Percentiles rank a stretch among this genome's conserved stretches.
These are phyloP conservation scores for Calycina herbarum DNA, from an alignment of 2,329 filamentous ascomycete species.

Conservation along the genomic window DNA sequence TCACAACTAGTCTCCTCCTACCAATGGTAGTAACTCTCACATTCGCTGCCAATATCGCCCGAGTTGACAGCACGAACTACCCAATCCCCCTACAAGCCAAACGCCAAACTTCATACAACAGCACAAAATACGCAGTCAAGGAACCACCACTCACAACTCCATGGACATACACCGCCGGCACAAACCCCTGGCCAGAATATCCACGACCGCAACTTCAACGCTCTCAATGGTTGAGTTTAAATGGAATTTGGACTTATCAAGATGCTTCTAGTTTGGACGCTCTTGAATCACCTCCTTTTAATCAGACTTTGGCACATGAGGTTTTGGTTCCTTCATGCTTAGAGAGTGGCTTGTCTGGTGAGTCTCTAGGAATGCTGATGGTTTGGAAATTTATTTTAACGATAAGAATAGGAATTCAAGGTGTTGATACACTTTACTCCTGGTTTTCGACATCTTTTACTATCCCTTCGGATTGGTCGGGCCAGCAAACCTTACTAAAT, in stretches of 20 bases:
- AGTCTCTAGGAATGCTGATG: background rate
- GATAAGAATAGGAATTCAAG: slow-evolving; percentile 41
- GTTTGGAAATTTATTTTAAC: background rate
- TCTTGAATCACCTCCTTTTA: slow-evolving; percentile 45
- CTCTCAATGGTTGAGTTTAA: slow-evolving; percentile 49
- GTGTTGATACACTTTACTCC: slow-evolving; percentile 41
- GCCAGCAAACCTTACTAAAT: slow-evolving; percentile 45
- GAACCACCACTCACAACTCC: slow-evolving; percentile 44
- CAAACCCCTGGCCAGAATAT: slow-evolving; percentile 50
- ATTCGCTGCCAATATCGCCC: background rate
- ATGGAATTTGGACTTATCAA: slow-evolving; percentile 49
- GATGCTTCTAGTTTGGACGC: slow-evolving; percentile 42
- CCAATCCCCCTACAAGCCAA: background rate
- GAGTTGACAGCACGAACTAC: too few species aligned
- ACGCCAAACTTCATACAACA: slow-evolving; percentile 3
- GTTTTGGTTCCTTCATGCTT: slow-evolving; percentile 55
- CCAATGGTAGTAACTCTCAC: background rate
- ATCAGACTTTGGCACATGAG: slow-evolving; percentile 42
- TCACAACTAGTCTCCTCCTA: background rate
- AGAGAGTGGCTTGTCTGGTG: slow-evolving; percentile 51
- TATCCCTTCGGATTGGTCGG: slow-evolving; percentile 39
- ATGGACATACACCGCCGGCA: slow-evolving; percentile 49
- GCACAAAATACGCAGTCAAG: slow-evolving; percentile 40
- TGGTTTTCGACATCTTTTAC: slow-evolving; percentile 51
- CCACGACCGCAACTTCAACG: slow-evolving; percentile 48